Percentiles rank a stretch among this genome's conserved stretches.
These are phyloP conservation scores for Acanthamoeba lenticulata DNA, from an alignment of 208 protist species.

Conservation along the genomic window DNA sequence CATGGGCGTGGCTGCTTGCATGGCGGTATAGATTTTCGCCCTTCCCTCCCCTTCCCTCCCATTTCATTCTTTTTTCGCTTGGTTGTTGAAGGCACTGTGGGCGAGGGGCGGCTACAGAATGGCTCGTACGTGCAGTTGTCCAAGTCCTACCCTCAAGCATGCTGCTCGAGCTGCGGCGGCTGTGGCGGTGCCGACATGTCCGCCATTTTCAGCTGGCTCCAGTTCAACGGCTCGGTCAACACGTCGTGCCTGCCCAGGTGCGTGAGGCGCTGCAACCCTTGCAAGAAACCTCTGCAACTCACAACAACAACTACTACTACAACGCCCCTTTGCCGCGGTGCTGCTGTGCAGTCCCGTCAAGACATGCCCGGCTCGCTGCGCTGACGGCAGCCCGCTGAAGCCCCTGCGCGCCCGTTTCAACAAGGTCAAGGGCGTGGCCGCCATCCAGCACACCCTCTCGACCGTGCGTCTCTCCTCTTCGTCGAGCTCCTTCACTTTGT, in stretches of 20 bases:
- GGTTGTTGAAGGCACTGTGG: neutral
- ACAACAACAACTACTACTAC: too few species aligned
- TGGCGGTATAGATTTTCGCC: neutral
- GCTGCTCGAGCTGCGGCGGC: neutral
- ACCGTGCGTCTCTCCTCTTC: neutral
- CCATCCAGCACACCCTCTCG: neutral
- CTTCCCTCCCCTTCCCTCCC: neutral
- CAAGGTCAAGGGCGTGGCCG: neutral
- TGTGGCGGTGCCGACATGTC: neutral
- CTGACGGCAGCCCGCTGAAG: neutral
- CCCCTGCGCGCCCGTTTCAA: neutral
- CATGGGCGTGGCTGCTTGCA: neutral
- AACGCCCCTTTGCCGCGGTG: neutral
- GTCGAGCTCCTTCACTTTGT: too few species aligned
- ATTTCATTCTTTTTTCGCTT: neutral
- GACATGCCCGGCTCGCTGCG: neutral
- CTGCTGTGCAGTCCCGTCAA: neutral
- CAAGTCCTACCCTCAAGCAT: neutral
- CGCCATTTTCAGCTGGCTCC: neutral
- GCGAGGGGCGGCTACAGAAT: neutral
- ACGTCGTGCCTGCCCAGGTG: neutral
- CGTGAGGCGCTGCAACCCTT: neutral
- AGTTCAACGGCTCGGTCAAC: slow-evolving; percentile 5
- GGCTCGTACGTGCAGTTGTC: neutral
- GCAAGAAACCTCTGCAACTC: neutral